Conservation (phyloP, 2,329 filamentous ascomycete genomes). For the Xylaria sp. region DNA sequence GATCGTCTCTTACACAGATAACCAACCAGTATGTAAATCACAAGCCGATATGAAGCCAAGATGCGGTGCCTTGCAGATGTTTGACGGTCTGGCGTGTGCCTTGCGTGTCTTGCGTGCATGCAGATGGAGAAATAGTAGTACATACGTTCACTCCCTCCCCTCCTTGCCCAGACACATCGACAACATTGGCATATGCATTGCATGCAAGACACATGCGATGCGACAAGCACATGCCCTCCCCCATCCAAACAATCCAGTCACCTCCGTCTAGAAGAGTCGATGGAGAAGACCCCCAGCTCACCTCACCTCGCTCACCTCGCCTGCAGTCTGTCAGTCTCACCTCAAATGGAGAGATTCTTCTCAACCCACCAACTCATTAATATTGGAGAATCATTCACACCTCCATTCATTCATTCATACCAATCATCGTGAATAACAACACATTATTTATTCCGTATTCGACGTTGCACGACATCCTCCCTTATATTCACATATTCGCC, state of each 20-base stretch:
- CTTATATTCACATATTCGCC: constrained; percentile 7
- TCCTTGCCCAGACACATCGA: not conserved
- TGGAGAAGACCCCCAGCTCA: too few species aligned
- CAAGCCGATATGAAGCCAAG: not conserved
- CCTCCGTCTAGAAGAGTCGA: not conserved
- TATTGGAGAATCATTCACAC: too few species aligned
- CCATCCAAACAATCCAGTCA: not conserved
- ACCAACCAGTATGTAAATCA: too few species aligned
- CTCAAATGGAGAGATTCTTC: too few species aligned
- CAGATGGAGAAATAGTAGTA: not conserved
- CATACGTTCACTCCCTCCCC: not conserved
- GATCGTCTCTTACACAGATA: too few species aligned
- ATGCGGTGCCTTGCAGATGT: not conserved
- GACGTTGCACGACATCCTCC: not conserved
- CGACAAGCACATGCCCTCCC: not conserved
- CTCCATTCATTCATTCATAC: not conserved
- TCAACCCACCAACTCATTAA: too few species aligned
- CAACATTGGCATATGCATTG: not conserved
- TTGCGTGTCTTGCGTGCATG: not conserved
- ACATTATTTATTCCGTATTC: not conserved
- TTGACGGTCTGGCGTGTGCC: not conserved
- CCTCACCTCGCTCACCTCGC: too few species aligned
- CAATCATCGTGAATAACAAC: not conserved
- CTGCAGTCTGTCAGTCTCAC: too few species aligned
- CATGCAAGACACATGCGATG: not conserved